Evolutionary conservation across 495 filamentous ascomycete genomes (phyloP).

Genomic region (Penicillium maclennaniae): DNA sequence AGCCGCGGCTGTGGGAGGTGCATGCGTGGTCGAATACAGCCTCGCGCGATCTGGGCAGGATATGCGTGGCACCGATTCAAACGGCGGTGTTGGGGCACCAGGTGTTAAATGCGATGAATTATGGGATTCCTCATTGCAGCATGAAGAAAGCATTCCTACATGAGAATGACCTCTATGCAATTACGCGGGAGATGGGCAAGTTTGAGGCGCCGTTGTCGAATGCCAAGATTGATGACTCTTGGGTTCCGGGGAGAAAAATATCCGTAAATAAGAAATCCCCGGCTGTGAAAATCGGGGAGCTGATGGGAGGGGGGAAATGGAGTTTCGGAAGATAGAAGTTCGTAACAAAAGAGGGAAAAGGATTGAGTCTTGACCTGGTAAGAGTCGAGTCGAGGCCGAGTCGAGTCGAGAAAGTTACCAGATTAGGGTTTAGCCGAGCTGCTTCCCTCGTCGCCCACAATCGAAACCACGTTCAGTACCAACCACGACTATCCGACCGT

Average conservation of each 20-base stretch:
- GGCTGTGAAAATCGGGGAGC: conserved; percentile 16
- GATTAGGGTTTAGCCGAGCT: conserved; percentile 48
- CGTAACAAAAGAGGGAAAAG: too few relatives aligned
- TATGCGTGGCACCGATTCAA: conserved; percentile 17
- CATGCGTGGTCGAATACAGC: conserved; percentile 60
- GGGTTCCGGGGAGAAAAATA: conserved; percentile 54
- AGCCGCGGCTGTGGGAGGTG: conserved; percentile 48
- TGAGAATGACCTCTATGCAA: conserved; percentile 38
- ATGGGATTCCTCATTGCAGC: conserved; percentile 42
- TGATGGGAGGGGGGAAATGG: background rate
- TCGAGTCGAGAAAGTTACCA: background rate
- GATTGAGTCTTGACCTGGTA: too few relatives aligned
- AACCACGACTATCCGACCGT: background rate
- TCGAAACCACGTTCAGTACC: conserved; percentile 1
- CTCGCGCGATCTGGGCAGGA: conserved; percentile 52
- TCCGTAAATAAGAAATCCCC: conserved; percentile 43
- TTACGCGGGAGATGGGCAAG: conserved; percentile 49
- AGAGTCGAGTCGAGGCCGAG: too few relatives aligned
- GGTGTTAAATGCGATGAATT: conserved; percentile 58
- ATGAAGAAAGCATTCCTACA: conserved; percentile 33
- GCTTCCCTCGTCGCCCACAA: conserved; percentile 27
- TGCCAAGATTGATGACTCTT: conserved; percentile 51
- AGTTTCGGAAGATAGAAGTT: too few relatives aligned
- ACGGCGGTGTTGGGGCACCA: conserved; percentile 51
- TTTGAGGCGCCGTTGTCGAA: conserved; percentile 55